Conservation (phyloP, 768 basidiomycete species). For the Tylopilus felleus region DNA sequence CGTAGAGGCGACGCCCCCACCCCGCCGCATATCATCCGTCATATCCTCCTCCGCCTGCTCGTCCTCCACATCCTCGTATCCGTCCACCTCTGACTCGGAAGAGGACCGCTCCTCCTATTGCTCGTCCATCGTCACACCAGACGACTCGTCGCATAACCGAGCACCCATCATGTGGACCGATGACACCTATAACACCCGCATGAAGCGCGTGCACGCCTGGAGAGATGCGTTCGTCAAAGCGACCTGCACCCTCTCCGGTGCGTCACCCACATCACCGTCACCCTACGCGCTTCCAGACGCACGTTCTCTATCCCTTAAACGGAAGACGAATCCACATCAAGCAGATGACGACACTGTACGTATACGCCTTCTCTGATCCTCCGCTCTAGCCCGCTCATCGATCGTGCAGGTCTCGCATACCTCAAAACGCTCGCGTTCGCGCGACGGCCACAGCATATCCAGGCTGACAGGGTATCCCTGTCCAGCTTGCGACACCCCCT, state of each 20-base stretch:
- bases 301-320: conserved; percentile 45
- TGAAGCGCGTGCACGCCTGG: conserved; percentile 72
- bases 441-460: conserved; percentile 35
- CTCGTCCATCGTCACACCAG: conserved; percentile 55
- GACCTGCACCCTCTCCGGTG: conserved; percentile 41
- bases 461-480: conserved; percentile 56
- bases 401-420: conserved; percentile 44
- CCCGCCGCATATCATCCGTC: conserved; percentile 37
- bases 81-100: conserved; percentile 34
- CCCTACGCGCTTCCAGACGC: conserved; percentile 10
- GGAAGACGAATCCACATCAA: conserved; percentile 38
- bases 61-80: conserved; percentile 35
- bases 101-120: conserved; percentile 69
- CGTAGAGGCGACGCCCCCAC: conserved; percentile 58
- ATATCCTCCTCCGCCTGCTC: conserved; percentile 37
- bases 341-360: conserved; percentile 42
- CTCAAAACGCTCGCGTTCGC: conserved; percentile 56
- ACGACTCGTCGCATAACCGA: conserved; percentile 32
- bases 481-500: conserved; percentile 71
- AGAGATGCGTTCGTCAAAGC: conserved; percentile 54
- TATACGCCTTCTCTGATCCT: conserved; percentile 1
- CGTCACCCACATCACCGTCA: conserved; percentile 15
- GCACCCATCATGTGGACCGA: conserved; percentile 32
- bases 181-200: conserved; percentile 52
- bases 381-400: conserved; percentile 14